Conservation (phyloP, 2,329 filamentous ascomycete species). For the Epicoccum nigrum region DNA sequence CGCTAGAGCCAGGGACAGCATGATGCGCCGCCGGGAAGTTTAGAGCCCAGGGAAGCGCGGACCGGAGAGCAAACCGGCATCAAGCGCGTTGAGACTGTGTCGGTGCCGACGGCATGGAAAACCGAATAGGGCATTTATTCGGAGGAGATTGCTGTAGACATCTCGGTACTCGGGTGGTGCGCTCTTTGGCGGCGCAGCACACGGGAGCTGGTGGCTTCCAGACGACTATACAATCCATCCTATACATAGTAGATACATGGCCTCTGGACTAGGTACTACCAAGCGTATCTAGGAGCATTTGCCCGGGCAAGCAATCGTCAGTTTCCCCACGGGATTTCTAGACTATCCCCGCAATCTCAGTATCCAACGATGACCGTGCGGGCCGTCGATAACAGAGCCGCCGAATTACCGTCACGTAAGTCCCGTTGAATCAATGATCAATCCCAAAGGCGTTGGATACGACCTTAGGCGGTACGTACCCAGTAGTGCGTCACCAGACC, state of each 20-base stretch:
- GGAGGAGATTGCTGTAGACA: slow-evolving; percentile 3
- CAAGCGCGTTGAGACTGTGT: slow-evolving; percentile 5
- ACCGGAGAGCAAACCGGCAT: slow-evolving; percentile 17
- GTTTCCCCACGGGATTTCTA: slow-evolving; percentile 13
- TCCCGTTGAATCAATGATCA: slow-evolving; percentile 31
- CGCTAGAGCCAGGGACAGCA: slow-evolving; percentile 27
- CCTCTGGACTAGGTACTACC: too few species aligned
- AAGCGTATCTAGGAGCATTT: background rate
- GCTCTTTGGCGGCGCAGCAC: slow-evolving; percentile 31
- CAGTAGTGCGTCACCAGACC: slow-evolving; percentile 35
- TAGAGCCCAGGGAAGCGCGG: slow-evolving; percentile 7
- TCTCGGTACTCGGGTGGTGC: slow-evolving; percentile 24
- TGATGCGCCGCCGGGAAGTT: slow-evolving; percentile 18
- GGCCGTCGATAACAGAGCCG: slow-evolving; percentile 25
- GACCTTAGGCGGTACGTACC: slow-evolving; percentile 28
- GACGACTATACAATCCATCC: background rate
- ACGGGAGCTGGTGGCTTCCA: too few species aligned
- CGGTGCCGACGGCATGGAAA: slow-evolving; percentile 7
- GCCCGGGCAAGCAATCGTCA: slow-evolving; percentile 5
- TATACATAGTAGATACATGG: too few species aligned
- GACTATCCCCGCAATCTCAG: slow-evolving; percentile 13
- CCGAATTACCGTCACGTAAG: slow-evolving; percentile 29
- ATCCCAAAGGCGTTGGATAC: slow-evolving; percentile 19
- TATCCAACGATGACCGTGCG: slow-evolving; percentile 15
- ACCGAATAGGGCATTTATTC: too few species aligned